Percentiles rank a stretch among this genome's conserved stretches.
Evolutionary conservation across 2,329 filamentous ascomycete species (phyloP).

Genomic region (Hymenoscyphus fructigenus): DNA sequence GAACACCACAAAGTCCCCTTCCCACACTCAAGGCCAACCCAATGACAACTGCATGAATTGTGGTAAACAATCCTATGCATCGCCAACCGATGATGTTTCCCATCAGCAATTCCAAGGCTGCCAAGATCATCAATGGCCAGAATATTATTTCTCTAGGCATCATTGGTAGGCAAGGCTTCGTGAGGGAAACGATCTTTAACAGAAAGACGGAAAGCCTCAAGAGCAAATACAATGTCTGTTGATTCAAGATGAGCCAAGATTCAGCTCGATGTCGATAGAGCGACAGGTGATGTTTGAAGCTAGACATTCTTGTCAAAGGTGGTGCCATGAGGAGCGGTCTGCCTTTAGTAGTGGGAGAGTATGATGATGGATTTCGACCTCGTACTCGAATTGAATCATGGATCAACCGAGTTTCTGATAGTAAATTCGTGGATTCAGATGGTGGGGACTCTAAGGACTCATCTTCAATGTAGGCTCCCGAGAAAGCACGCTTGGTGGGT

Average conservation of each 20-base stretch:
- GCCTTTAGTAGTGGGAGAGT: conserved; percentile 23
- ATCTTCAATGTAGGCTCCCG: conserved; percentile 35
- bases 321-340: conserved; percentile 44
- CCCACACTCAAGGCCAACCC: conserved; percentile 39
- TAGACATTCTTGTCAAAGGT: conserved; percentile 35
- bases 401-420: conserved; percentile 21
- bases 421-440: conserved; percentile 17
- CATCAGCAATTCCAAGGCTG: conserved; percentile 61
- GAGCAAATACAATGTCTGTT: conserved; percentile 38
- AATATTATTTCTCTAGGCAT: conserved; percentile 62
- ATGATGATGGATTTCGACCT: conserved; percentile 6
- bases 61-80: conserved; percentile 43
- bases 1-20: conserved; percentile 22
- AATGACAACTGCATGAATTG: conserved; percentile 48
- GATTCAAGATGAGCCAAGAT: conserved; percentile 36
- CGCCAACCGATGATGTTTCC: conserved; percentile 38
- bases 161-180: conserved; percentile 70
- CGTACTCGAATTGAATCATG: conserved; percentile 19
- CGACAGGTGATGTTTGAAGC: conserved; percentile 31
- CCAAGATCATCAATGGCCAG: conserved; percentile 67
- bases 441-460: conserved; percentile 23
- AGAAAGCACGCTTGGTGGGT: conserved; percentile 29
- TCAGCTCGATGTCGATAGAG: conserved; percentile 39
- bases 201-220: conserved; percentile 63
- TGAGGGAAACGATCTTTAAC: conserved; percentile 65